Percentiles rank a stretch among this genome's conserved stretches.
Conservation (phyloP, 148 eudicot species). For the Rhododendron ovatum region DNA sequence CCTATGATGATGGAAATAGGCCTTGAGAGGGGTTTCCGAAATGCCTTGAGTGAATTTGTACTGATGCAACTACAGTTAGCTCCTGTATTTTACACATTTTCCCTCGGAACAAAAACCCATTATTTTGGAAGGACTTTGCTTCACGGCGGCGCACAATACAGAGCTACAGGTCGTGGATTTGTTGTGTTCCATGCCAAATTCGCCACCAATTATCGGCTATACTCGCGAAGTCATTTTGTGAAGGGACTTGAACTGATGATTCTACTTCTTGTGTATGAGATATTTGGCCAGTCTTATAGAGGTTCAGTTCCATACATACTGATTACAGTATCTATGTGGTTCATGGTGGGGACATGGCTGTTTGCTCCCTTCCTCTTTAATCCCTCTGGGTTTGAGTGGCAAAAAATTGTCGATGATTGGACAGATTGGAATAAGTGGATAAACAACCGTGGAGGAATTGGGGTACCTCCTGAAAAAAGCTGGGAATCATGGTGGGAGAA, state of each 20-base stretch:
- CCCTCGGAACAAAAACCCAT: conserved; percentile 71
- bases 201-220: conserved; percentile 62
- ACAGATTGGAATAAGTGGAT: conserved; percentile 79
- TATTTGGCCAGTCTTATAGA: conserved; percentile 43
- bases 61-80: conserved; percentile 73
- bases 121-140: conserved; percentile 68
- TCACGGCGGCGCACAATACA: conserved; percentile 76
- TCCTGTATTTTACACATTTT: conserved; percentile 67
- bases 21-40: conserved; percentile 63
- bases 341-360: conserved; percentile 70
- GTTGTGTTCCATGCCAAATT: conserved; percentile 75
- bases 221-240: conserved; percentile 71
- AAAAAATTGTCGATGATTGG: conserved; percentile 74
- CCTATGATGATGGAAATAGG: conserved; percentile 82
- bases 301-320: conserved; percentile 43
- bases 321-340: conserved; percentile 58
- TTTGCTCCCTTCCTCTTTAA: conserved; percentile 76
- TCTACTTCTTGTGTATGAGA: conserved; percentile 52
- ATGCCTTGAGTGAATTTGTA: conserved; percentile 53
- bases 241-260: conserved; percentile 70
- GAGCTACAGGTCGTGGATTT: conserved; percentile 75
- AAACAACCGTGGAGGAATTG: conserved; percentile 61
- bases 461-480: conserved; percentile 59
- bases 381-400: conserved; percentile 82
- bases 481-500: conserved; percentile 91